These are phyloP conservation scores for Geotrichum macrosporum DNA, from an alignment of 1,139 yeast species.

Conservation along the genomic window DNA sequence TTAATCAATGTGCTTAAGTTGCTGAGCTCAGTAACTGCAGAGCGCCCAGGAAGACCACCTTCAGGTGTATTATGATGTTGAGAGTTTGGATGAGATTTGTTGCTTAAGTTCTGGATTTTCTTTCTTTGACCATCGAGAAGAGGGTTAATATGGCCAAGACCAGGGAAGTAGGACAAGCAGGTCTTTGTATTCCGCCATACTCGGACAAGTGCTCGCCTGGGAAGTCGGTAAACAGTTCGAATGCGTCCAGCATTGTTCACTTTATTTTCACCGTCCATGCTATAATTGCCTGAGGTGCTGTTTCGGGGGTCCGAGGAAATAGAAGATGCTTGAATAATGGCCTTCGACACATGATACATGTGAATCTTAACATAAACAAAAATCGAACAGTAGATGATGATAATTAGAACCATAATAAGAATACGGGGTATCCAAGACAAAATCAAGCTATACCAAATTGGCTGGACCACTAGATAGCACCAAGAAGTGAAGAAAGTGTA, in stretches of 20 bases:
- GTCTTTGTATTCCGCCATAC: neutral
- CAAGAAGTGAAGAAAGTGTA: constrained; percentile 53
- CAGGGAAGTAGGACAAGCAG: constrained; percentile 12
- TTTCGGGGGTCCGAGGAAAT: constrained; percentile 30
- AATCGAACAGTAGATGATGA: constrained; percentile 63
- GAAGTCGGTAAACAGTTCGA: neutral
- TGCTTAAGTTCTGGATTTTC: neutral
- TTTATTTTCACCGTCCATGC: neutral
- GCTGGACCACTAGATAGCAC: constrained; percentile 75
- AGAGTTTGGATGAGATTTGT: neutral
- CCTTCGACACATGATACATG: constrained; percentile 24
- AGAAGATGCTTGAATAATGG: neutral
- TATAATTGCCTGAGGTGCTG: constrained; percentile 18
- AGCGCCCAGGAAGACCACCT: neutral
- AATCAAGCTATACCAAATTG: constrained; percentile 69
- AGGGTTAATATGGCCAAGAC: constrained; percentile 14
- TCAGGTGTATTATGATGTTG: neutral
- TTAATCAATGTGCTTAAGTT: constrained; percentile 5
- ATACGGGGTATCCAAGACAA: constrained; percentile 83
- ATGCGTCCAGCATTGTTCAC: neutral
- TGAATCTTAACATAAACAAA: constrained; percentile 62
- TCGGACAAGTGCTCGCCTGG: neutral
- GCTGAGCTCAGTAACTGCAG: neutral
- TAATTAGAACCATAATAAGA: constrained; percentile 56
- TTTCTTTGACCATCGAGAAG: constrained; percentile 6